These are phyloP conservation scores for Xylaria hypoxylon DNA, from an alignment of 2,329 filamentous ascomycete species.

Conservation along the genomic window DNA sequence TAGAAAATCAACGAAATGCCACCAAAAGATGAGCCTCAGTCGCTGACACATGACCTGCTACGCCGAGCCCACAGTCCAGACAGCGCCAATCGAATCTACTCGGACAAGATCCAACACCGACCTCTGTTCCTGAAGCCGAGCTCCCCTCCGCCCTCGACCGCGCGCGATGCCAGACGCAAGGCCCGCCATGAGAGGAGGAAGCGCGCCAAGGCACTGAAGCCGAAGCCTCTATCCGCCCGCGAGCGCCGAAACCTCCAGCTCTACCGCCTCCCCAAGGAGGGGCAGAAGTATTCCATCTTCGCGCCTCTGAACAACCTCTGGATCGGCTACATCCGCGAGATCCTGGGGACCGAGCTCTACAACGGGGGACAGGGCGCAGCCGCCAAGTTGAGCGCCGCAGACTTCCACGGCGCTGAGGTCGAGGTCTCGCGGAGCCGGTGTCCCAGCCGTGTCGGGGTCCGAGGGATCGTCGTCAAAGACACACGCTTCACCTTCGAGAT, in stretches of 20 bases:
- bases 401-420: constrained; percentile 88
- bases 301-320: constrained; percentile 82
- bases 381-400: constrained; percentile 83
- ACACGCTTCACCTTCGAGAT: constrained; percentile 88
- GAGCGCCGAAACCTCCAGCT: constrained; percentile 80
- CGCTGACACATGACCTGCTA: constrained; percentile 74
- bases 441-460: constrained; percentile 82
- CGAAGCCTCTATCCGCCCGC: constrained; percentile 79
- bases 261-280: constrained; percentile 77
- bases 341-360: constrained; percentile 73
- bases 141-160: constrained; percentile 72
- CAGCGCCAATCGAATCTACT: constrained; percentile 76
- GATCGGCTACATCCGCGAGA: constrained; percentile 85
- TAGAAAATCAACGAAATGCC: constrained; percentile 49
- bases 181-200: constrained; percentile 57
- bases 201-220: constrained; percentile 62
- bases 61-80: constrained; percentile 82
- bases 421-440: constrained; percentile 87
- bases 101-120: constrained; percentile 84
- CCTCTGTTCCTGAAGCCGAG: constrained; percentile 82
- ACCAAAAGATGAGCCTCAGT: constrained; percentile 46
- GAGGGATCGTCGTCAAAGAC: constrained; percentile 90
- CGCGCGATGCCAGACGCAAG: constrained; percentile 62
- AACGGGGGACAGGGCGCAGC: constrained; percentile 70
- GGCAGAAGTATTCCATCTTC: constrained; percentile 80